Evolutionary conservation across 2,329 filamentous ascomycete species (phyloP).

Genomic region (Byssothecium circinans): DNA sequence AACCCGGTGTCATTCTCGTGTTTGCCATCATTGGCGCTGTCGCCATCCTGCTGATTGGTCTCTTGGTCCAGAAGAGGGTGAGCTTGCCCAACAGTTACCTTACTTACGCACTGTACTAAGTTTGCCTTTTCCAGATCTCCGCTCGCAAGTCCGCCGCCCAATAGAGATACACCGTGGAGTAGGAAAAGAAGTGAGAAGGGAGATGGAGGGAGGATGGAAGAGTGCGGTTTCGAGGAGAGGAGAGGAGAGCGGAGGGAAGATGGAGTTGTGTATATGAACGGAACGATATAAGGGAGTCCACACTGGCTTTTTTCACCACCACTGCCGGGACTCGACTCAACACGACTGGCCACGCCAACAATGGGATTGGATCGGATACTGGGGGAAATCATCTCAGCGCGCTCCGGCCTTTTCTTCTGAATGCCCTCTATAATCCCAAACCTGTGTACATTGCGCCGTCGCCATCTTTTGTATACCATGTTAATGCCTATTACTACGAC

Average conservation of each 20-base stretch:
- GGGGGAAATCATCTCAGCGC: conserved; percentile 3
- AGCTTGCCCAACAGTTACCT: background rate
- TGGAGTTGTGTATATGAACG: conserved; percentile 3
- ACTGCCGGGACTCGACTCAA: background rate
- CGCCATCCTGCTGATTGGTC: conserved; percentile 51
- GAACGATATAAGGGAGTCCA: background rate
- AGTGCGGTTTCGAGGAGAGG: background rate
- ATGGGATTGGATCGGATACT: conserved; percentile 1
- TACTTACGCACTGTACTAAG: background rate
- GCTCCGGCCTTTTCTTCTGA: background rate
- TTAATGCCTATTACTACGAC: conserved; percentile 9
- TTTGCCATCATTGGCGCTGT: conserved; percentile 64
- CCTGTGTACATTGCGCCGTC: conserved; percentile 7
- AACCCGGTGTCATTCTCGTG: conserved; percentile 64
- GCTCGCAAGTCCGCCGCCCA: conserved; percentile 7
- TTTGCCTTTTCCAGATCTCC: conserved; percentile 1
- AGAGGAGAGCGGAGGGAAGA: background rate
- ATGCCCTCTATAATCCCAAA: background rate
- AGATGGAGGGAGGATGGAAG: background rate
- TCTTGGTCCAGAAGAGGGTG: conserved; percentile 55
- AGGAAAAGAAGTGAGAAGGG: conserved; percentile 2
- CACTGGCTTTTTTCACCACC: background rate
- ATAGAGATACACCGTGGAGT: conserved; percentile 14
- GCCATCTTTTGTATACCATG: conserved; percentile 13
- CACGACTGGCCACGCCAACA: no score